Evolutionary conservation across 495 filamentous ascomycete species (phyloP), one percentile per base, ranked within the genome.

Genomic region (Aspergillus kassunensis): DNA sequence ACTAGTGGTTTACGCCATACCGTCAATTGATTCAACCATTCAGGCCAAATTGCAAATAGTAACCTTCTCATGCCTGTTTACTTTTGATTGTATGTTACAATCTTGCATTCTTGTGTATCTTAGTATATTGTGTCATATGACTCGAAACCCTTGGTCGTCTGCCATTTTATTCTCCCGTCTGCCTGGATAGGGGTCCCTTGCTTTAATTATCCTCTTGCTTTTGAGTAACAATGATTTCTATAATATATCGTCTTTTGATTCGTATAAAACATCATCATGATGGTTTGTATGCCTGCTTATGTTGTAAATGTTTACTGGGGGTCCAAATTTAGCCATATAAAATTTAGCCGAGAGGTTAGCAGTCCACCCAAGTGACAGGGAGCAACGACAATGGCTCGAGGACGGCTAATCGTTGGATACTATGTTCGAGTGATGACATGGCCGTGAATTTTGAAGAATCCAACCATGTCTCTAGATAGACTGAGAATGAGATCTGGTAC

Each of bases 71-170:
- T 50, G 53, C 56, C 56, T 44, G 36, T 54, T 41, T 49, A 44
- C 24, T 40, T 46, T 56, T 42, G 23, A 27, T 51, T 45, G 47
- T 52, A 39, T 44, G 46, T 25, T 18, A 39, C 31, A 21, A 45
- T 49, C 50, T 55, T 58, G 49, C 55, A 49, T 67, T 63, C 55
- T 66, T 67, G 55, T 74, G 71, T 74, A 74, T 71, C 71, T 72
- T 72, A 71, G 61, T 57, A 66, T 67, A 54, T 67, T 53, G 49
- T 60, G 53, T 59, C 57, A 55, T 68, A 62, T 66, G 64, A 66
- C 54, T 60, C 63, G 63, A 60, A 61, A 50, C 47, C 57, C 53
- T 59, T 66, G 52, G 61, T 58, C 59, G 58, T 60, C 64, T 65
- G 65, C 61, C 56, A 60, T 62, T 60, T 42, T 49, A 54, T 52